Evolutionary conservation across 371 early-diverging fungal genomes (phyloP), one percentile per base, ranked within the genome.

Genomic region (Furculomyces boomerangus): DNA sequence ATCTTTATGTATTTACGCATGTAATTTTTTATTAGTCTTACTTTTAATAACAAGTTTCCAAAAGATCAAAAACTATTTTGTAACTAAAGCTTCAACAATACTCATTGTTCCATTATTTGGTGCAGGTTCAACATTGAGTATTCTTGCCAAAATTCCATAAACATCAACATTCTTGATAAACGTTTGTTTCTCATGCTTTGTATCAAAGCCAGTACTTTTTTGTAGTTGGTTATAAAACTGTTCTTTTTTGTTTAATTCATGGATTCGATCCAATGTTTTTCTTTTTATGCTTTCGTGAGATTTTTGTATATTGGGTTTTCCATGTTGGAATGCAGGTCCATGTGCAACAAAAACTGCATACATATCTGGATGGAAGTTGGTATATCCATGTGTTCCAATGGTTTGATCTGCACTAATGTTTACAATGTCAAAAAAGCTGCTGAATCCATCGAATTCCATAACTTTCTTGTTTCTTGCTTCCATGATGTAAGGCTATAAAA

Each of bases 321-420:
- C n/a, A n/a, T n/a, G n/a, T n/a, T n/a, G n/a, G 57, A 91, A 79
- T 1, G 75, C 72, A 0, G 90, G 90, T 0, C 93, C 93, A 24
- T 64, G 60, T 2, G 88, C 93, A 57, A 90, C 60, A 60, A 94
- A 93, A 25, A 88, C 78, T 14, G 90, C 88, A 1, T 81, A 76
- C 93, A 94, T 94, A 24, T 84, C 81, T 1, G 68, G 70, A 22
- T 74, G 69, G 50, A 74, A 48, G 61, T 84, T 79, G 61, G 91
- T 85, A 65, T 88, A 93, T 1, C 96, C 96, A 67, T 93, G 93
- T 22, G 78, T 74, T 2, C 90, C 93, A 1, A 67, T 60, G 2
- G 71, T 60, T 54, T 56, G 57, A 2, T 27, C n/a, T 25, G 10
- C 30, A 25, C 30, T 3, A 16, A 13, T 47, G 20, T 47, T 39